These are phyloP conservation scores for Penicillium canariense DNA, from an alignment of 495 filamentous ascomycete species.

Conservation along the genomic window DNA sequence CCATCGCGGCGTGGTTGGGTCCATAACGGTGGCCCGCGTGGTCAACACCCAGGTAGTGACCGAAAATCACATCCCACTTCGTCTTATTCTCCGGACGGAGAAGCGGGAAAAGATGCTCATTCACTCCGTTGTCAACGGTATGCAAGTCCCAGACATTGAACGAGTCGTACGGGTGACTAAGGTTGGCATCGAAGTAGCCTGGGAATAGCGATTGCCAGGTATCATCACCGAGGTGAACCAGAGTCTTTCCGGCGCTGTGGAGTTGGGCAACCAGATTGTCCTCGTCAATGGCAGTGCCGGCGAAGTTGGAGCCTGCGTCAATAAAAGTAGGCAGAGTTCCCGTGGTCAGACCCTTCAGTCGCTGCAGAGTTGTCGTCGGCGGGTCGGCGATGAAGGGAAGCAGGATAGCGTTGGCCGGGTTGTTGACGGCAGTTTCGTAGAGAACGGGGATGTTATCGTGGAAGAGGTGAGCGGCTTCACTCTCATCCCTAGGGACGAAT, in stretches of 20 bases:
- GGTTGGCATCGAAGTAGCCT: conserved; percentile 79
- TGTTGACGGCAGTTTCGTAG: conserved; percentile 70
- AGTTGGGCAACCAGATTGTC: conserved; percentile 90
- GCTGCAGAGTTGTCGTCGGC: conserved; percentile 87
- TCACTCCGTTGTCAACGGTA: conserved; percentile 96
- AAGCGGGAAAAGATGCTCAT: conserved; percentile 83
- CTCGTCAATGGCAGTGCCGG: conserved; percentile 94
- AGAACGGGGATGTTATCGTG: conserved; percentile 86
- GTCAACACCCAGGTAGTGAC: conserved; percentile 92
- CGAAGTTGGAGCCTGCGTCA: conserved; percentile 91
- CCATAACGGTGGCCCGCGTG: conserved; percentile 97
- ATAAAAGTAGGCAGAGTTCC: conserved; percentile 94
- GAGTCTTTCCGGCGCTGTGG: conserved; percentile 70
- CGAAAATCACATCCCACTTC: conserved; percentile 90
- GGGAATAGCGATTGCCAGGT: conserved; percentile 95
- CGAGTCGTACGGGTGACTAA: conserved; percentile 87
- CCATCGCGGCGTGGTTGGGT: conserved; percentile 89
- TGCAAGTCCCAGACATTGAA: conserved; percentile 98
- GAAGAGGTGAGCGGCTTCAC: conserved; percentile 61
- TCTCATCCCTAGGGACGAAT: conserved; percentile 50
- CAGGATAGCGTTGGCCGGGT: conserved; percentile 80
- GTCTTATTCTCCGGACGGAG: conserved; percentile 58
- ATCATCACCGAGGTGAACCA: conserved; percentile 94
- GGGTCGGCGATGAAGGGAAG: conserved; percentile 97
- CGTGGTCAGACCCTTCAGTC: conserved; percentile 91